Evolutionary conservation across 2,329 filamentous ascomycete species (phyloP).

Genomic region (Diaporthe eres): DNA sequence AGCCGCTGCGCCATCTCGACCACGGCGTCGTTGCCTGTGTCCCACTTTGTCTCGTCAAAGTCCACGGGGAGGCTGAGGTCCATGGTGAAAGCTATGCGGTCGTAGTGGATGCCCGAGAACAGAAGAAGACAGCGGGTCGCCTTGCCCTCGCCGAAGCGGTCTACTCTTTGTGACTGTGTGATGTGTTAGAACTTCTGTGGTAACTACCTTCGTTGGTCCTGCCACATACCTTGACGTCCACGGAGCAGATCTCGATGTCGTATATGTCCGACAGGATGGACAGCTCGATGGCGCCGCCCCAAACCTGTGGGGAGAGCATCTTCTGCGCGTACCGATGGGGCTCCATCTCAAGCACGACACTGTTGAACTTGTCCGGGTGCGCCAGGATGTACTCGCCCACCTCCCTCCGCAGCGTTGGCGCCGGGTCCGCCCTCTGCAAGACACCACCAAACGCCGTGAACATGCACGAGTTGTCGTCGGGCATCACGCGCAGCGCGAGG

Average conservation of each 20-base stretch:
- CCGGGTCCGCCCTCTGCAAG: slow-evolving; percentile 71
- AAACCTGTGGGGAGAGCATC: slow-evolving; percentile 84
- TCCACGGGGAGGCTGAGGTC: slow-evolving; percentile 75
- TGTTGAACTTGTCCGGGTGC: slow-evolving; percentile 79
- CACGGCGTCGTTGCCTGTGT: slow-evolving; percentile 71
- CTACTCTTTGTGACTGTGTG: slow-evolving; percentile 59
- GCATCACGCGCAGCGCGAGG: slow-evolving; percentile 91
- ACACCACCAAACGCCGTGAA: slow-evolving; percentile 90
- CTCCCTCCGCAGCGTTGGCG: slow-evolving; percentile 76
- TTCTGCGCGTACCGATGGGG: slow-evolving; percentile 84
- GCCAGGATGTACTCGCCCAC: slow-evolving; percentile 84
- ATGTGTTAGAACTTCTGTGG: not conserved
- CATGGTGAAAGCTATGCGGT: slow-evolving; percentile 83
- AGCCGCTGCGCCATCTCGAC: slow-evolving; percentile 77
- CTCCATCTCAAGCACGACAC: slow-evolving; percentile 80
- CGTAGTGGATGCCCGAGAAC: slow-evolving; percentile 95
- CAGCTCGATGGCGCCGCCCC: slow-evolving; percentile 94
- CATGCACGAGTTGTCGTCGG: slow-evolving; percentile 95
- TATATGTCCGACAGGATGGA: slow-evolving; percentile 88
- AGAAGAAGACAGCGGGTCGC: slow-evolving; percentile 82
- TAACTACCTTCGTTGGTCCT: too few species aligned
- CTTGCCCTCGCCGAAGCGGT: slow-evolving; percentile 84
- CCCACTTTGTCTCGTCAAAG: slow-evolving; percentile 77
- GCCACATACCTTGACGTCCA: slow-evolving; percentile 75
- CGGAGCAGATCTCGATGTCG: slow-evolving; percentile 85